phyloP scores from a whole-genome alignment of 176 grass and related monocot species.

The Juncus inflexus region DNA sequence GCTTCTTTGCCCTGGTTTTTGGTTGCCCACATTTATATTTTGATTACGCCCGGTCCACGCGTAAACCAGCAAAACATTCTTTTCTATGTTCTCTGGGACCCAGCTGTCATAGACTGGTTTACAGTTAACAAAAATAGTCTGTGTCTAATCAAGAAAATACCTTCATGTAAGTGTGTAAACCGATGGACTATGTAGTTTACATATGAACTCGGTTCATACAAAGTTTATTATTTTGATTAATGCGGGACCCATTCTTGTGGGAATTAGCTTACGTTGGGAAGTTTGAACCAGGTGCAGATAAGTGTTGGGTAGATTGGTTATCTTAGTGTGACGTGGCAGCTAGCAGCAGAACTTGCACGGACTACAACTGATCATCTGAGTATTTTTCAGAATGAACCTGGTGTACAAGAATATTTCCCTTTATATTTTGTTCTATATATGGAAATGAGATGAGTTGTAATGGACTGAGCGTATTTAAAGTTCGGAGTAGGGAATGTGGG shows the following conservation, averaged over 20 bases:
- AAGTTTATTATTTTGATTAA: neutral
- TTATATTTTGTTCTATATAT: neutral
- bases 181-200: too few species aligned
- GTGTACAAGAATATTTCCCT: neutral
- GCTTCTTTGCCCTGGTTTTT: too few species aligned
- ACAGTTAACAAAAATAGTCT: too few species aligned
- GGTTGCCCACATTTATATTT: too few species aligned
- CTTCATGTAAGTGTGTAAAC: too few species aligned
- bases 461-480: neutral
- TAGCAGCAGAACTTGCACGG: slow-evolving; percentile 13
- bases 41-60: too few species aligned
- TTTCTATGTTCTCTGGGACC: too few species aligned
- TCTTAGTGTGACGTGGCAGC: neutral
- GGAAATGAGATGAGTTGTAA: neutral
- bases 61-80: too few species aligned
- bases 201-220: too few species aligned
- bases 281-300: neutral
- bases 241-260: neutral
- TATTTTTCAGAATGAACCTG: too few species aligned
- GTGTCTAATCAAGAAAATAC: too few species aligned
- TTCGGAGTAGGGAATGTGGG: neutral
- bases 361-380: slow-evolving; percentile 6
- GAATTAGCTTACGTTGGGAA: neutral
- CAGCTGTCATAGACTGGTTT: too few species aligned
- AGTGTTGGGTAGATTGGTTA: neutral